Evolutionary conservation across 495 filamentous ascomycete species (phyloP).

Genomic region (Margaritispora aquatica): DNA sequence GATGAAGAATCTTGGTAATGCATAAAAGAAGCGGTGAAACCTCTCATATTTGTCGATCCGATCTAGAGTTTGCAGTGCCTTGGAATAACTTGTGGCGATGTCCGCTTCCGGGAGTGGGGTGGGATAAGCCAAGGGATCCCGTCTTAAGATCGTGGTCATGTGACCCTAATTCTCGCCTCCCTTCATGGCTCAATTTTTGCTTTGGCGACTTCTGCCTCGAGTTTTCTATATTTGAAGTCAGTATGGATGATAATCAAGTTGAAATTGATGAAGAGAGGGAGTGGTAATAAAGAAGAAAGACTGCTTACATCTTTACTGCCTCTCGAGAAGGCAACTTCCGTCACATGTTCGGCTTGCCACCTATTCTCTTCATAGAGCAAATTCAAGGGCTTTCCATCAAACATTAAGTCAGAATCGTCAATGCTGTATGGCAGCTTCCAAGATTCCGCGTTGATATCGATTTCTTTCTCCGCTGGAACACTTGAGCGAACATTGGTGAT

Average conservation of each 20-base stretch:
- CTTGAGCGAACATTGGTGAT: slow-evolving; percentile 17
- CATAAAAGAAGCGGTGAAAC: background rate
- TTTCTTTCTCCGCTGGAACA: background rate
- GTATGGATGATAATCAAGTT: background rate
- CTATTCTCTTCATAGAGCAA: slow-evolving; percentile 50
- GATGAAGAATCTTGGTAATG: background rate
- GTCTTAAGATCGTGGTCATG: background rate
- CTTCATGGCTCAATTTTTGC: slow-evolving; percentile 3
- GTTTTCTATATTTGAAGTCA: background rate
- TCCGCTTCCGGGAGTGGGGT: background rate
- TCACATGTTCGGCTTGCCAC: slow-evolving; percentile 17
- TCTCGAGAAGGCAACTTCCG: background rate
- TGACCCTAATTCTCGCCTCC: background rate
- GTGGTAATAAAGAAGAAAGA: background rate
- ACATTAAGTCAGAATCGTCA: slow-evolving; percentile 51
- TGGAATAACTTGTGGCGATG: background rate
- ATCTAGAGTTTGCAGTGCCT: background rate
- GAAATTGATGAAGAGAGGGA: too few relatives aligned
- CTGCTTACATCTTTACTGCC: background rate
- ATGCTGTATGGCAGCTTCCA: slow-evolving; percentile 49
- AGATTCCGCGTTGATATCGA: slow-evolving; percentile 12
- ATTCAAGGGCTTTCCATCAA: slow-evolving; percentile 49
- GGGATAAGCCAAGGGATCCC: too few relatives aligned
- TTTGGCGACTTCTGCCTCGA: slow-evolving; percentile 8
- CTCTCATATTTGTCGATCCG: background rate